Conservation (phyloP, 139 green algal species). For the Tetraselmis striata region DNA sequence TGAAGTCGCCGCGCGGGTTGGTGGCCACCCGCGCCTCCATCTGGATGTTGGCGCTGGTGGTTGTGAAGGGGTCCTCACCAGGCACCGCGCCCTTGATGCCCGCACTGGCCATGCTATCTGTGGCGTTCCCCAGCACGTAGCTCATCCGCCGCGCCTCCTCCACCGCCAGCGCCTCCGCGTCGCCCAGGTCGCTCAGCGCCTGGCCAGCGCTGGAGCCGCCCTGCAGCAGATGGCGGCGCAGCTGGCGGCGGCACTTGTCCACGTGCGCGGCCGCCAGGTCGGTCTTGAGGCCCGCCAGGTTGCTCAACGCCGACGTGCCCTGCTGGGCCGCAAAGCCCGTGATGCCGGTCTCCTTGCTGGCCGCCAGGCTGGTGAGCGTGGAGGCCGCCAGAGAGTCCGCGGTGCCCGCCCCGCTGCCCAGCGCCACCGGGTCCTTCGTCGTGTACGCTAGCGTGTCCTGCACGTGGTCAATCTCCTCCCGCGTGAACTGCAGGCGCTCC, state of each 20-base stretch:
- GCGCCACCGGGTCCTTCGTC: background rate
- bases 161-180: background rate
- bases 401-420: background rate
- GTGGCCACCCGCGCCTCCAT: background rate
- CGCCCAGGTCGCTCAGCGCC: background rate
- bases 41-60: slow-evolving; percentile 10
- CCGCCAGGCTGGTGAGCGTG: background rate
- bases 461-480: background rate
- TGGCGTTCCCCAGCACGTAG: background rate
- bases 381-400: background rate
- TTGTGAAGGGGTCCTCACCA: slow-evolving; percentile 12
- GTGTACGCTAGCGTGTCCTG: background rate
- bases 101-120: background rate
- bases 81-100: slow-evolving; percentile 6
- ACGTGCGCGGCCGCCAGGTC: background rate
- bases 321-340: background rate
- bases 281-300: slow-evolving; percentile 5
- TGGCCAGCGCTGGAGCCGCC: background rate
- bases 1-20: slow-evolving; percentile 9
- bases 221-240: background rate
- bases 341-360: background rate
- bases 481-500: slow-evolving; percentile 1
- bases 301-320: background rate
- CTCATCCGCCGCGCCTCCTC: background rate
- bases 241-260: background rate